phyloP scores from a whole-genome alignment of 1,284 basidiomycete genomes.

The Ustilago cynodontis region DNA sequence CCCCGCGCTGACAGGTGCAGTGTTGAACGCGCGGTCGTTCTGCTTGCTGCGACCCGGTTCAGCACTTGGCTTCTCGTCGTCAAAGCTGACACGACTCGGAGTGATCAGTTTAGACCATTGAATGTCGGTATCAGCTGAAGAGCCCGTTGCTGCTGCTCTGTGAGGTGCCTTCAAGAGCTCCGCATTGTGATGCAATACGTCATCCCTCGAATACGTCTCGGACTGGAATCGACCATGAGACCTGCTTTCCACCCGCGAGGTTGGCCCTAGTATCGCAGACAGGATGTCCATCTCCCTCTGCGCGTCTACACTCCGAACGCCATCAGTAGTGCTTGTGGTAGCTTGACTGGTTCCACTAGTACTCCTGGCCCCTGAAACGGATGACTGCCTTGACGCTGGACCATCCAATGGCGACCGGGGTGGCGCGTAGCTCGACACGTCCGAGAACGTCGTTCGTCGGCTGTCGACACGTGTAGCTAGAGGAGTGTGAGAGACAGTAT shows the following conservation, averaged over 20 bases:
- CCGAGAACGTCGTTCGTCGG: constrained; percentile 24
- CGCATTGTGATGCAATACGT: constrained; percentile 3
- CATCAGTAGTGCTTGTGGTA: constrained; percentile 30
- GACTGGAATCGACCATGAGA: constrained; percentile 39
- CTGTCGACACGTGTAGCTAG: constrained; percentile 22
- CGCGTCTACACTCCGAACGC: constrained; percentile 39
- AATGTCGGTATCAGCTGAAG: not conserved
- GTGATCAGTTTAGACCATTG: constrained; percentile 6
- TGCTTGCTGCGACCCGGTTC: not conserved
- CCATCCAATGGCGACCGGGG: constrained; percentile 34
- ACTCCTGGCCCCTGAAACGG: constrained; percentile 26
- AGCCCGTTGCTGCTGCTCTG: not conserved
- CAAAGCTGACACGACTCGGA: constrained; percentile 9
- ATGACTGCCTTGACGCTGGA: constrained; percentile 10
- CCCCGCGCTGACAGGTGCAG: constrained; percentile 17
- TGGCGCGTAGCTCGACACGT: constrained; percentile 13
- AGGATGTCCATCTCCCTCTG: constrained; percentile 62
- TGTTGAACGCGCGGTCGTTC: constrained; percentile 22
- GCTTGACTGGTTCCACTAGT: constrained; percentile 39
- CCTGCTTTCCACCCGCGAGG: constrained; percentile 11
- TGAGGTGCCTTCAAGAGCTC: not conserved
- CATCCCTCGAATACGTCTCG: constrained; percentile 26
- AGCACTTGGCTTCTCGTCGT: constrained; percentile 11
- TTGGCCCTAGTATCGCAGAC: constrained; percentile 50
- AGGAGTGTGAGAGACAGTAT: constrained; percentile 47